Percentiles rank a stretch among this genome's conserved stretches.
These are phyloP conservation scores for Kluyveromyces sp. DNA, from an alignment of 1,139 yeast genomes.

Conservation along the genomic window DNA sequence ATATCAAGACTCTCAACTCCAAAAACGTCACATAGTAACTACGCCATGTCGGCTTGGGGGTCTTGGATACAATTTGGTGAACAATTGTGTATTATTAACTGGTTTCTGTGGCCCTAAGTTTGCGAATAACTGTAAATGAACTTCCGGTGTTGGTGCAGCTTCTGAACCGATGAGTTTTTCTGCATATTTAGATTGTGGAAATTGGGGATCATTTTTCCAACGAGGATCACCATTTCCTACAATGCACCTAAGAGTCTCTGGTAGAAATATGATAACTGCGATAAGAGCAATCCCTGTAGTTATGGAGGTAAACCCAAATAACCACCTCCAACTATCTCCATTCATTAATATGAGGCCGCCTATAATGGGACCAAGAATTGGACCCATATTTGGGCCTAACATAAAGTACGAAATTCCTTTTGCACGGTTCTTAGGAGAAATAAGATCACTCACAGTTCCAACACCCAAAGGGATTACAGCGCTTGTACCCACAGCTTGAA, in stretches of 20 bases:
- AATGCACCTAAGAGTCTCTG: conserved; percentile 48
- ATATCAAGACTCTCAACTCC: conserved; percentile 40
- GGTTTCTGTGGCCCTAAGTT: conserved; percentile 26
- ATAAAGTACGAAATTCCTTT: conserved; percentile 46
- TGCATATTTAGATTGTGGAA: conserved; percentile 7
- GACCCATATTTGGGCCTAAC: conserved; percentile 57
- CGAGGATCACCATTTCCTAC: conserved; percentile 45
- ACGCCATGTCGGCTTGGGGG: conserved; percentile 42
- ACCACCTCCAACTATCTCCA: conserved; percentile 46
- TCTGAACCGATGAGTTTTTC: conserved; percentile 3
- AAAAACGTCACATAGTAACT: conserved; percentile 35
- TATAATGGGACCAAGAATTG: conserved; percentile 47
- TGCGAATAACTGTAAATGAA: conserved; percentile 12
- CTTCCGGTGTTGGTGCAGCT: conserved; percentile 3
- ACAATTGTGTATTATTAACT: conserved; percentile 16
- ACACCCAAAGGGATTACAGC: conserved; percentile 49
- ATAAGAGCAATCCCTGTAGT: conserved; percentile 37
- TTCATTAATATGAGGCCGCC: conserved; percentile 36
- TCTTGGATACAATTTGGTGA: conserved; percentile 32
- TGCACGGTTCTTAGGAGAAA: conserved; percentile 42
- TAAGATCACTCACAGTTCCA: conserved; percentile 47
- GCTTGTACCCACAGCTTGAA: conserved; percentile 52
- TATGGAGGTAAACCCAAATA: conserved; percentile 46
- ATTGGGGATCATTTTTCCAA: conserved; percentile 15
- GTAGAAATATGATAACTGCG: conserved; percentile 38